phyloP scores from a whole-genome alignment of 768 basidiomycete species.

The Cubamyces lactineus region DNA sequence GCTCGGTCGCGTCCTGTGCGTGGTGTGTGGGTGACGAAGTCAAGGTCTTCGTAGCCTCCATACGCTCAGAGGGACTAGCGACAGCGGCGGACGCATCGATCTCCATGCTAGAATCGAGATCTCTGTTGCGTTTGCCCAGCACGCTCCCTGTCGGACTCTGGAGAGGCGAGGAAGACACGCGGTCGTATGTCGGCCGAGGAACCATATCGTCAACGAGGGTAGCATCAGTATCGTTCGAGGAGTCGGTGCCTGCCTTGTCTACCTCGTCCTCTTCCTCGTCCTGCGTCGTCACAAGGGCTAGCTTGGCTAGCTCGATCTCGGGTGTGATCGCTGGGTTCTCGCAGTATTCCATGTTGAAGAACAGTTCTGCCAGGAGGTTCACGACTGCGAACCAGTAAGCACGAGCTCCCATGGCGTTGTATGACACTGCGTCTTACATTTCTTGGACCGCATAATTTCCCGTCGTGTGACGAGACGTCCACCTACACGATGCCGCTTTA shows the following conservation, averaged over 20 bases:
- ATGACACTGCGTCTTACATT: slow-evolving; percentile 55
- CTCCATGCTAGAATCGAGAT: slow-evolving; percentile 43
- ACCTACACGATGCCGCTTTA: slow-evolving; percentile 84
- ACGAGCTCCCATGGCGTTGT: slow-evolving; percentile 1
- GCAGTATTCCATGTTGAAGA: slow-evolving; percentile 72
- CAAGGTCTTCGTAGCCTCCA: slow-evolving; percentile 31
- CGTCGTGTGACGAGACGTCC: slow-evolving; percentile 79
- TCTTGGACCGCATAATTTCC: slow-evolving; percentile 83
- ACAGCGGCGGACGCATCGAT: slow-evolving; percentile 44
- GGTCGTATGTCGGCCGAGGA: slow-evolving; percentile 39
- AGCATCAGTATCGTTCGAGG: slow-evolving; percentile 86
- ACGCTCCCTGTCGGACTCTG: slow-evolving; percentile 42
- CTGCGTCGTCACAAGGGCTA: slow-evolving; percentile 87
- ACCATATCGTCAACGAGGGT: slow-evolving; percentile 80
- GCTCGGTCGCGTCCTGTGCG: slow-evolving; percentile 6
- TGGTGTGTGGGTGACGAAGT: slow-evolving; percentile 40
- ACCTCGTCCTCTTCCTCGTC: slow-evolving; percentile 82
- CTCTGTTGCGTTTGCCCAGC: slow-evolving; percentile 68
- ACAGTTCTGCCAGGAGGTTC: slow-evolving; percentile 75
- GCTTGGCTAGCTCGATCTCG: slow-evolving; percentile 83
- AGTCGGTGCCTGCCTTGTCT: slow-evolving; percentile 73
- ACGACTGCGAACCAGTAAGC: slow-evolving; percentile 59
- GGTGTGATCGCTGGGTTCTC: slow-evolving; percentile 76
- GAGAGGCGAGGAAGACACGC: slow-evolving; percentile 32
- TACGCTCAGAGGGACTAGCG: slow-evolving; percentile 7